Base-by-base conservation (phyloP, 495 filamentous ascomycete genomes). In the Geopyxis carbonaria region DNA sequence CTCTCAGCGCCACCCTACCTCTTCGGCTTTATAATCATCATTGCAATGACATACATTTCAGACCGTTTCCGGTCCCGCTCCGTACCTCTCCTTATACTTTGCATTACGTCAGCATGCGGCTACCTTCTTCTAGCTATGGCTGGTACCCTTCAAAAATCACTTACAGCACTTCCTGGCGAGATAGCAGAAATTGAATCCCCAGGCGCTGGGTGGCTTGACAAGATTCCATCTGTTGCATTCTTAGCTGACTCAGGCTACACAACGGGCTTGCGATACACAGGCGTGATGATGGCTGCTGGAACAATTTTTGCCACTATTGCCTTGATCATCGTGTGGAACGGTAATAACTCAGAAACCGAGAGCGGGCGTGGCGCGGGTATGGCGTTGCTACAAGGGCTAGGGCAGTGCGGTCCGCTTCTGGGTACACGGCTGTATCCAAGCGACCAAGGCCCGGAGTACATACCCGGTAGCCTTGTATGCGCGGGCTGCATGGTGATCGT, bases 1-100 rank as follows among this genome's bases (percentile, higher is more conserved):
- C 73, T 91, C 21, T 79, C 76, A 9, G 78, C 80, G 0, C 83
- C 82, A 2, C 80, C 81, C 0, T 91, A 80, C 60, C 75, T 92
- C 44, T 59, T 80, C 13, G 71, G 79, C 0, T 86, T 89, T 46
- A 46, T 83, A 14, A 55, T 76, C 18, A 78, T 75, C 29, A 66
- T 87, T 44, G 45, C 57, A 19, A 73, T 73, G 2, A 77, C 78
- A 2, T 86, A 64, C 59, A 51, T 85, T 28, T 80, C 81, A 10
- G 84, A 91, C 58, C 69, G 66, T 13, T 67, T 70, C 8, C 72
- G 73, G 30, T 76, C 84, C 51, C 74, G 84, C 34, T 80, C 79
- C 13, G 42, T 73, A 22, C 71, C 73, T 45, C 72, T 89, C 43
- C 63, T 74, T 4, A 42, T 59, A 3, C 63, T 79, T 5, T 78